A percentile compares a stretch with the other conserved stretches of the same genome.
phyloP scores from a whole-genome alignment of 2,329 filamentous ascomycete species.

The Colletotrichum trifolii region DNA sequence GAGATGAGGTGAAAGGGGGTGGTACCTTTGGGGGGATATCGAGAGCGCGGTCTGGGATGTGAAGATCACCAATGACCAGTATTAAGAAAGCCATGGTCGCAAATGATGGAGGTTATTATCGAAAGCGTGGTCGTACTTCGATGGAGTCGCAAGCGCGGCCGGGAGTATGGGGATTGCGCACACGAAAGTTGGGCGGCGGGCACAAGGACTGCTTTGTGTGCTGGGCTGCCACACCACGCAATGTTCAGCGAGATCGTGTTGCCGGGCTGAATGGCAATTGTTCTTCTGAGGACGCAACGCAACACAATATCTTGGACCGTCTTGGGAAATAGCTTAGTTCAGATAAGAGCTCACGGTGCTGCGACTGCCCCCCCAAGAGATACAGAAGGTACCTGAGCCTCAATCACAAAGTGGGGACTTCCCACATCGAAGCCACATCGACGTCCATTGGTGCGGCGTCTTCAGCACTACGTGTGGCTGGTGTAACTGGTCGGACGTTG shows the following conservation, averaged over 20 bases:
- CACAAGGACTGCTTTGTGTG: too few species aligned
- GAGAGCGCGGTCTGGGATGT: constrained; percentile 91
- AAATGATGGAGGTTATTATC: background rate
- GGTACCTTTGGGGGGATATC: constrained; percentile 89
- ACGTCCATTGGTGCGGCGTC: background rate
- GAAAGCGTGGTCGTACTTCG: background rate
- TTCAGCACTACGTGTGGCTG: constrained; percentile 15
- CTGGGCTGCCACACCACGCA: too few species aligned
- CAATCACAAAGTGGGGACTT: constrained; percentile 17
- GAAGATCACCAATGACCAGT: constrained; percentile 90
- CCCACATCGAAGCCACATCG: constrained; percentile 17
- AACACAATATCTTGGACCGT: constrained; percentile 7
- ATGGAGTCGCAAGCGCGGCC: constrained; percentile 9
- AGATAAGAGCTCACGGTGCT: background rate
- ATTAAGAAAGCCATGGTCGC: constrained; percentile 86
- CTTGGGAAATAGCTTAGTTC: constrained; percentile 14
- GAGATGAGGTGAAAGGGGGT: background rate
- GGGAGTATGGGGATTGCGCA: constrained; percentile 1
- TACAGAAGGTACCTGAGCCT: constrained; percentile 3
- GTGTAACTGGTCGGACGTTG: constrained; percentile 1
- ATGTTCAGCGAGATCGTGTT: too few species aligned
- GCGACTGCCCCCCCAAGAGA: background rate
- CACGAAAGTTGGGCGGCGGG: constrained; percentile 14
- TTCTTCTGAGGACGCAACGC: background rate
- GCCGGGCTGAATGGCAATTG: too few species aligned